Evolutionary conservation across 148 eudicot genomes (phyloP).

Genomic region (Oxyria digyna): DNA sequence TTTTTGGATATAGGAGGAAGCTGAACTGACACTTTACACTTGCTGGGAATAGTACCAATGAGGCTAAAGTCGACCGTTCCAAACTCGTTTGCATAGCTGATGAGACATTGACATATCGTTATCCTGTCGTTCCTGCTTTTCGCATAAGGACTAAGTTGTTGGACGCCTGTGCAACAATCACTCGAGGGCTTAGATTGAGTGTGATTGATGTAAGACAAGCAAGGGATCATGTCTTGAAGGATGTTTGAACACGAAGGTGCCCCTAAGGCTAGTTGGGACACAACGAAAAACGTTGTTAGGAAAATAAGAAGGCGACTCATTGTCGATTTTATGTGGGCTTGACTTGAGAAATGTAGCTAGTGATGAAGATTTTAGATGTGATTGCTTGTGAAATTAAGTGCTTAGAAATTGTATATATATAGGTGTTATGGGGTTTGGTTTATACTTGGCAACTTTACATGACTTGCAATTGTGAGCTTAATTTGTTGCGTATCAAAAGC

Average conservation of each 20-base stretch:
- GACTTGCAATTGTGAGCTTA: not conserved
- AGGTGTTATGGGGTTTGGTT: not conserved
- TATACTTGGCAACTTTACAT: not conserved
- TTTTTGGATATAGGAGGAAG: not conserved
- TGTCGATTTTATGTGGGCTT: not conserved
- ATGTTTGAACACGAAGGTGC: not conserved
- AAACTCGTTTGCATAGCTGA: not conserved
- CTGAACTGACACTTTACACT: not conserved
- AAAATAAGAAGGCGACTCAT: not conserved
- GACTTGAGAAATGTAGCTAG: not conserved
- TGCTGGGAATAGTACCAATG: not conserved
- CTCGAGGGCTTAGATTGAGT: not conserved
- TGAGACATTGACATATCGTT: not conserved
- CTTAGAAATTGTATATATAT: not conserved
- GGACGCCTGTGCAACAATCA: not conserved
- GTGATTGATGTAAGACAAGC: not conserved
- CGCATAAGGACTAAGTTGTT: not conserved
- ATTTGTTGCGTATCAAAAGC: not conserved
- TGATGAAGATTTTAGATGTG: not conserved
- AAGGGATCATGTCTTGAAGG: not conserved
- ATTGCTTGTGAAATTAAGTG: not conserved
- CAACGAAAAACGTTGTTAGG: not conserved
- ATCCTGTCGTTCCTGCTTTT: not conserved
- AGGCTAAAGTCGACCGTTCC: not conserved
- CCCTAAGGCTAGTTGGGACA: not conserved